Base-by-base conservation (phyloP, 768 basidiomycete species). In the Leccinum incarnatum region DNA sequence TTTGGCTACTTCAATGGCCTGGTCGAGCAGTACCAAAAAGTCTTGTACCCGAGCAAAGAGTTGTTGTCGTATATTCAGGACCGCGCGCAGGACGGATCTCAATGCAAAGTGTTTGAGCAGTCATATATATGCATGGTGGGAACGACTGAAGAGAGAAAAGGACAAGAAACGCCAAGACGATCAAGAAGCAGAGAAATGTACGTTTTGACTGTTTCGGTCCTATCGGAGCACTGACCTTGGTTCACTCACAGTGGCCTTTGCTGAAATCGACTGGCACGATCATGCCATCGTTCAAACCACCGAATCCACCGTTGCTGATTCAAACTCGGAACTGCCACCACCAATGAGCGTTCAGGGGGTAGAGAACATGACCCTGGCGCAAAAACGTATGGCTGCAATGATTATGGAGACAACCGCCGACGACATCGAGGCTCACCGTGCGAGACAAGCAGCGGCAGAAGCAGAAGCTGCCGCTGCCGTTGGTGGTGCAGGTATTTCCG, bases 231-330 rank as follows among this genome's bases (percentile, higher is more conserved):
- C 57, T 61, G 55, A 65, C 62, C 30, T 23, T 29, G 21, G 21
- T 54, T 46, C 53, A n/a, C 42, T 57, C 54, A 6, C 60, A 89
- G 91, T 86, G 74, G 96, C 95, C 5, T 95, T 97, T 69, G 93
- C 94, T 47, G 93, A 95, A 70, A 98, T 99, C 65, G 97, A 99
- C 70, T 99, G 97, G 97, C 94, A 99, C 68, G 97, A 98, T 71
- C 98, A 97, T 76, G 93, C 95, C 42, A 93, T 97, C 56, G 97
- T 98, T 6, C 94, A 98, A 70, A 97, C 95, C 19, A 95, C 97
- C 66, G 97, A 99, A 69, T 99, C 98, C 69, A 98, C 97, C 15
- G 84, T 86, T 34, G 91, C 90, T 8, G 97, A 99, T 70, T 87
- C 92, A 56, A 86, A 86, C 42, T 85, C 91, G 11, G 95, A 98